Percentiles rank a stretch among this genome's conserved stretches.
Evolutionary conservation across 1,284 basidiomycete genomes (phyloP).

Genomic region (Ustilago sp.): DNA sequence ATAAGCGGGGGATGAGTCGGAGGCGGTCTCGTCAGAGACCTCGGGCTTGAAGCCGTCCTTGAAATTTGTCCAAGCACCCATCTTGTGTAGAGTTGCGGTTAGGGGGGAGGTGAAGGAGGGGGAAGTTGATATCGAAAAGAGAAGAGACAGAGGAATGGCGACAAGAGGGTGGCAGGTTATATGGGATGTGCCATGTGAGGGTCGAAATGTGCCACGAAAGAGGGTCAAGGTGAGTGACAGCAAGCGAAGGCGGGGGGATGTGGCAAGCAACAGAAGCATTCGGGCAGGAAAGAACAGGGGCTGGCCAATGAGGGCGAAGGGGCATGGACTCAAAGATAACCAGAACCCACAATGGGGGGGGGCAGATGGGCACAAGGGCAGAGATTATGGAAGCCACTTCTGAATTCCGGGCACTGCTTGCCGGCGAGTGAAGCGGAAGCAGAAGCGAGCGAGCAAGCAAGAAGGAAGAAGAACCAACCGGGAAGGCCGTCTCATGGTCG

Average conservation of each 20-base stretch:
- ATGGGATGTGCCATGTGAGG: constrained; percentile 3
- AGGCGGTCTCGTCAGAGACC: constrained; percentile 21
- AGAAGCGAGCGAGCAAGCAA: neutral
- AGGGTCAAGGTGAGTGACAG: neutral
- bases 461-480: neutral
- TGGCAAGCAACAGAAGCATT: neutral
- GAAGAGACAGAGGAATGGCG: neutral
- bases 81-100: constrained; percentile 15
- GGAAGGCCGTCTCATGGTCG: neutral
- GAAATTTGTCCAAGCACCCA: constrained; percentile 51
- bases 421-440: neutral
- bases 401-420: neutral
- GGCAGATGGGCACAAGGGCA: constrained; percentile 1
- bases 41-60: constrained; percentile 59
- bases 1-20: constrained; percentile 17
- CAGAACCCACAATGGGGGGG: neutral
- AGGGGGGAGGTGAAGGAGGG: neutral
- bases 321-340: neutral
- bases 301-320: neutral
- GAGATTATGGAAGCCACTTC: neutral
- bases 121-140: neutral
- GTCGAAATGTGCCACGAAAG: neutral
- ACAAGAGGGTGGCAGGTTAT: neutral
- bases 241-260: constrained; percentile 1
- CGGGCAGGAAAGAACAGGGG: neutral